Conservation (phyloP, 169 alveolate genomes). For the Cystoisospora suis region DNA sequence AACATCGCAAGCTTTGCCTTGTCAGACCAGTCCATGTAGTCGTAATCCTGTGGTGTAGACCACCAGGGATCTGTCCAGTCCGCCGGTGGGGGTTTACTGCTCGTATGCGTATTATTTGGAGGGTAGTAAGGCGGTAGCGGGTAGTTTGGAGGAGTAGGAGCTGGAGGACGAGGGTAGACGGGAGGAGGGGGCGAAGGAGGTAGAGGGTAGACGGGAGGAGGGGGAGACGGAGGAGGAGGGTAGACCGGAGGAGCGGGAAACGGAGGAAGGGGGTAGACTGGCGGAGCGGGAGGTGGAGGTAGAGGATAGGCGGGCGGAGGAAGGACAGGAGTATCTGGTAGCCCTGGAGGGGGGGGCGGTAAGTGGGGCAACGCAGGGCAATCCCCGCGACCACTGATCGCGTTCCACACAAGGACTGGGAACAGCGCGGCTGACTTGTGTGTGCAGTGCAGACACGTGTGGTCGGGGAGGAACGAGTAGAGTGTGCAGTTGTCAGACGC, state of each 20-base stretch:
- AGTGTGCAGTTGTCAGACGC: background rate
- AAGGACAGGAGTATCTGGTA: background rate
- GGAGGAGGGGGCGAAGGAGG: background rate
- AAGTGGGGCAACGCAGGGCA: background rate
- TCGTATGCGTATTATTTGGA: too few relatives aligned
- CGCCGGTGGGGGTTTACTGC: background rate
- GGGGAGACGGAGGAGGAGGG: background rate
- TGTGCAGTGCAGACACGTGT: background rate
- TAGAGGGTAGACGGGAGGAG: background rate
- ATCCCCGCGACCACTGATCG: background rate
- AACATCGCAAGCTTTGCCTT: background rate
- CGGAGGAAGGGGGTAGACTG: background rate
- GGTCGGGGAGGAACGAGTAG: background rate
- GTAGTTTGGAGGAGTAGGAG: background rate
- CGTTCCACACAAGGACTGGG: background rate
- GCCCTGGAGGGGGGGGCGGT: background rate
- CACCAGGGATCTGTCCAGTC: background rate
- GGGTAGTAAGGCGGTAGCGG: background rate
- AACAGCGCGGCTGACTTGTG: background rate
- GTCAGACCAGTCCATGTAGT: background rate
- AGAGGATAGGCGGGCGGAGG: background rate
- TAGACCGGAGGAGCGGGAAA: background rate
- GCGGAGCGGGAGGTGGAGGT: background rate
- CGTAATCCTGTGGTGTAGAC: background rate
- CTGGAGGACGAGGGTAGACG: background rate